Percentiles rank a stretch among this genome's conserved stretches.
Conservation (phyloP, 306 rosid genomes). For the Albizia julibrissin region DNA sequence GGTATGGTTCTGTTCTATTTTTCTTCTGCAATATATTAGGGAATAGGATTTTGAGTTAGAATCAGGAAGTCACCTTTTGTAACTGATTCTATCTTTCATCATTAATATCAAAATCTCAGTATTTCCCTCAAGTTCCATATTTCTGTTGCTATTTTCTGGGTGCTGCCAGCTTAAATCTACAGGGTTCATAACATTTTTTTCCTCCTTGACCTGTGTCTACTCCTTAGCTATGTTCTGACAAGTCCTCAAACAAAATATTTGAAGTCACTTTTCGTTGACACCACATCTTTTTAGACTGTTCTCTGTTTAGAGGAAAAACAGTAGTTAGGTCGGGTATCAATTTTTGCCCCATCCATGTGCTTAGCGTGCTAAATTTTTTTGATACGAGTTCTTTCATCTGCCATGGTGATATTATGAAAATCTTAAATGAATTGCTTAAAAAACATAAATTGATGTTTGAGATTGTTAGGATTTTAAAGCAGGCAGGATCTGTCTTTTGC, state of each 20-base stretch:
- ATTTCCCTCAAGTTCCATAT: too few species aligned
- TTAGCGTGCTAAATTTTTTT: slow-evolving; percentile 26
- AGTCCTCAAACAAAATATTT: neutral
- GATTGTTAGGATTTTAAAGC: slow-evolving; percentile 17
- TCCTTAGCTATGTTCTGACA: neutral
- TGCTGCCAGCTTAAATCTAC: too few species aligned
- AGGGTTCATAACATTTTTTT: too few species aligned
- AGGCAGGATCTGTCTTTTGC: slow-evolving; percentile 40
- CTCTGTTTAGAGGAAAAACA: neutral
- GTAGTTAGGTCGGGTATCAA: slow-evolving; percentile 6
- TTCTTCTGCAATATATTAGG: too few species aligned
- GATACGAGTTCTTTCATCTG: slow-evolving; percentile 12
- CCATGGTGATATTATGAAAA: slow-evolving; percentile 11
- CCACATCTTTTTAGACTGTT: neutral
- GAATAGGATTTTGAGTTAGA: too few species aligned
- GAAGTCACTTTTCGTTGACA: slow-evolving; percentile 1
- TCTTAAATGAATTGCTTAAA: slow-evolving; percentile 26
- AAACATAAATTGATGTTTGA: slow-evolving; percentile 25
- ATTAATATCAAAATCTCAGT: too few species aligned
- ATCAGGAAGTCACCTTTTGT: too few species aligned
- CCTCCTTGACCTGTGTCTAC: neutral
- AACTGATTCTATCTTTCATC: too few species aligned
- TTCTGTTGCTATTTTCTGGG: too few species aligned
- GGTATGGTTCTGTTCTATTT: too few species aligned
- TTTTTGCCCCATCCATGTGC: neutral